A percentile compares a stretch with the other conserved stretches of the same genome.
phyloP scores from a whole-genome alignment of 1,284 basidiomycete genomes.

The Cutaneotrichosporon cyanovorans region DNA sequence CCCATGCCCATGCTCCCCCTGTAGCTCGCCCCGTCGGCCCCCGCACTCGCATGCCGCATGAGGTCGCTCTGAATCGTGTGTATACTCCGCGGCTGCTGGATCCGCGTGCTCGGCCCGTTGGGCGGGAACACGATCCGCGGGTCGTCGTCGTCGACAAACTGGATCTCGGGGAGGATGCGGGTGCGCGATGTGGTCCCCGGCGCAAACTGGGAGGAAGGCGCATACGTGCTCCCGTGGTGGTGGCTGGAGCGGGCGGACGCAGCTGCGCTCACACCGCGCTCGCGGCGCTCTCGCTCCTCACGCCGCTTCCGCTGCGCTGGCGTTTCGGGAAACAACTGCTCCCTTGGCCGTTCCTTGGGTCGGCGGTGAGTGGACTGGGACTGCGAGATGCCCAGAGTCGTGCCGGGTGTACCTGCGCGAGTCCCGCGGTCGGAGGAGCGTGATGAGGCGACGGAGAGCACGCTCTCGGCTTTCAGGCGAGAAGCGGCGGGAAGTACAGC shows the following conservation, averaged over 20 bases:
- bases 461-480: background rate
- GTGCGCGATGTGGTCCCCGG: constrained; percentile 7
- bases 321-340: constrained; percentile 40
- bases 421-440: constrained; percentile 4
- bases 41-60: background rate
- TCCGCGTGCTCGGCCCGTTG: constrained; percentile 26
- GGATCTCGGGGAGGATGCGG: constrained; percentile 38
- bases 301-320: constrained; percentile 39
- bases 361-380: too few species aligned
- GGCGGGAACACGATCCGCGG: constrained; percentile 37
- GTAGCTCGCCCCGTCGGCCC: background rate
- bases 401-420: background rate
- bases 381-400: constrained; percentile 2
- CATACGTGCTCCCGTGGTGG: background rate
- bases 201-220: constrained; percentile 1
- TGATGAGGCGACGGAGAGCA: constrained; percentile 4
- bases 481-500: background rate
- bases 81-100: constrained; percentile 16
- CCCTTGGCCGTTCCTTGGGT: constrained; percentile 32
- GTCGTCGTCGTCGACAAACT: constrained; percentile 43
- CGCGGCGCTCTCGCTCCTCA: constrained; percentile 37
- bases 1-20: background rate
- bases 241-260: too few species aligned
- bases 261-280: too few species aligned
- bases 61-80: constrained; percentile 24